phyloP scores from a whole-genome alignment of 1,284 basidiomycete genomes.

The Rhodotorula sp. region DNA sequence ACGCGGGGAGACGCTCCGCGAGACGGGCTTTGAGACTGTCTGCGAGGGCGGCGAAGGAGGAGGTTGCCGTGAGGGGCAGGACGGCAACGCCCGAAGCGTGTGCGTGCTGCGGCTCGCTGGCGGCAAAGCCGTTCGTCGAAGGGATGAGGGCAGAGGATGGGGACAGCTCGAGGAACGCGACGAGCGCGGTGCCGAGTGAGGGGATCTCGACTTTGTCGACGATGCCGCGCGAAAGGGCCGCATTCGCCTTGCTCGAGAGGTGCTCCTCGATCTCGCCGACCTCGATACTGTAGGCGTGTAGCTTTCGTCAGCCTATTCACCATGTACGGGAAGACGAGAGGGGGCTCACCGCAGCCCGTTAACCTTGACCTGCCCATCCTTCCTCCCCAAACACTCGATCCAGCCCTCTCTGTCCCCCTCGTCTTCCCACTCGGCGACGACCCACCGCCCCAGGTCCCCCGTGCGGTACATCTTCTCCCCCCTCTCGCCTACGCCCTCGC shows the following conservation, averaged over 20 bases:
- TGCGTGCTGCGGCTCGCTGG: not conserved
- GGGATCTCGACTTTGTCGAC: slow-evolving; percentile 42
- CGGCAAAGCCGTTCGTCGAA: not conserved
- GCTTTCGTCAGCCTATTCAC: too few species aligned
- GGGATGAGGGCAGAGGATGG: slow-evolving; percentile 12
- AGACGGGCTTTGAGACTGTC: slow-evolving; percentile 24
- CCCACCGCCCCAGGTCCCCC: slow-evolving; percentile 43
- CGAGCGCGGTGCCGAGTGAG: slow-evolving; percentile 31
- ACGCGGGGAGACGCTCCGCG: slow-evolving; percentile 27
- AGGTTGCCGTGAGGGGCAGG: slow-evolving; percentile 6
- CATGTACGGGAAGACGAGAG: not conserved
- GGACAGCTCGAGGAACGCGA: slow-evolving; percentile 38
- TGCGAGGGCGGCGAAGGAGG: slow-evolving; percentile 16
- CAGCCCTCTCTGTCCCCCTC: slow-evolving; percentile 34
- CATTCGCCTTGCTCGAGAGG: slow-evolving; percentile 31
- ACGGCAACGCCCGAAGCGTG: slow-evolving; percentile 5
- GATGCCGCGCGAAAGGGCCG: slow-evolving; percentile 32
- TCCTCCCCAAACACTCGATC: slow-evolving; percentile 43
- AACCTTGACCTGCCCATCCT: slow-evolving; percentile 46
- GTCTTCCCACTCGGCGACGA: slow-evolving; percentile 32
- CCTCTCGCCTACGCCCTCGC: slow-evolving; percentile 4
- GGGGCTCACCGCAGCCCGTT: slow-evolving; percentile 38
- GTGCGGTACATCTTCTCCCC: slow-evolving; percentile 40
- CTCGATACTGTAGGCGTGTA: slow-evolving; percentile 36
- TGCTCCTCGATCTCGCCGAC: slow-evolving; percentile 44